Evolutionary conservation across 2,329 filamentous ascomycete species (phyloP), one percentile per base, ranked within the genome.

Genomic region (Penicillium sp.): DNA sequence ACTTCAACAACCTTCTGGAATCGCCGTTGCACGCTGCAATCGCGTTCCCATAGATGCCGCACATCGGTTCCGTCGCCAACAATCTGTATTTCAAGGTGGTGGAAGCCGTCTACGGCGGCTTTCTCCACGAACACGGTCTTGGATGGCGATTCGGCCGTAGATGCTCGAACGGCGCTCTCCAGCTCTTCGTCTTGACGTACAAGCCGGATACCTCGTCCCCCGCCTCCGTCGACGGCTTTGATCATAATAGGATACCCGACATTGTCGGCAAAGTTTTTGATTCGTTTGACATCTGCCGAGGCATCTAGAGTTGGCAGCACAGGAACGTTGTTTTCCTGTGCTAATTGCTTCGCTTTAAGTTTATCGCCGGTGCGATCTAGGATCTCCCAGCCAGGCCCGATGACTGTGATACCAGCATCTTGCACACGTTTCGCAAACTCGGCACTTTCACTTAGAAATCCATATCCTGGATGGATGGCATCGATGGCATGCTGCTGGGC

Each of bases 191-290:
- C 74, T 23, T 71, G 69, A 1, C 74, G 73, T 7, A 88, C 81
- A 0, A 88, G 75, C 6, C 86, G 80, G 50, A 89, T 88, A 0
- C 86, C 87, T 17, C 85, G 75, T 0, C 87, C 87, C 3, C 86
- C 86, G 15, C 86, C 87, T 1, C 86, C 86, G 70, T 88, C 86
- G 3, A 88, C 84, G n/a, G 86, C 86, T 68, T 89, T 89, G 49
- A 89, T 76, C 83, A 88, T 87, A 48, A 88, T 77, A 0, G 85
- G 85, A 49, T 82, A 83, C 1, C 84, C 83, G 15, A 80, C 76
- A 23, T 75, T 52, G 3, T 70, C 82, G 73, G 91, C 93, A 68
- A 93, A 93, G 0, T 58, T 48, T 3, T 73, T 70, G 5, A 86
- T 79, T 5, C 81, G 76, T 29, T 78, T 73, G 1, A 82, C 66